phyloP scores from a whole-genome alignment of 441 rosid genomes.

The Dalechampia spathulata region DNA sequence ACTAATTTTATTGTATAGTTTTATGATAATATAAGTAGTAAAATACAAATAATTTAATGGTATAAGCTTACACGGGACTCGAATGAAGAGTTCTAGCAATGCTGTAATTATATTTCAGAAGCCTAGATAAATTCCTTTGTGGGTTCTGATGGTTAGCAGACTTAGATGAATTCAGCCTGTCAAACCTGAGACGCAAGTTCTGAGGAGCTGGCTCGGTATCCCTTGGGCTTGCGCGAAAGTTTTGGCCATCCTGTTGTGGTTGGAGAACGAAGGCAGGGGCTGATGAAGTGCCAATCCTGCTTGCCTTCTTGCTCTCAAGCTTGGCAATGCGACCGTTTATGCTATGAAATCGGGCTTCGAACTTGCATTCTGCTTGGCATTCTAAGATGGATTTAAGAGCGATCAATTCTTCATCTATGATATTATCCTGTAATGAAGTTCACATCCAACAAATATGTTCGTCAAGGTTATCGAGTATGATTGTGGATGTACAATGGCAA shows the following conservation, averaged over 20 bases:
- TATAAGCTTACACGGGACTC: too few relatives aligned
- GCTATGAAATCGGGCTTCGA: slow-evolving; percentile 22
- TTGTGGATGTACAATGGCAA: too few relatives aligned
- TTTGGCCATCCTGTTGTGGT: neutral
- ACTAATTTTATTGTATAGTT: too few relatives aligned
- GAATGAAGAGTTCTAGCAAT: too few relatives aligned
- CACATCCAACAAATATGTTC: neutral
- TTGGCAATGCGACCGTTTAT: slow-evolving; percentile 19
- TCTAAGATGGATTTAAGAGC: slow-evolving; percentile 22
- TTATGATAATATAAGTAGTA: too few relatives aligned
- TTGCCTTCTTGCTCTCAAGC: slow-evolving; percentile 17
- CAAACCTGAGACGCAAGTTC: too few relatives aligned
- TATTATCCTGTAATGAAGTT: slow-evolving; percentile 25
- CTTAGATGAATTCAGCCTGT: too few relatives aligned
- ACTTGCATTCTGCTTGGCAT: slow-evolving; percentile 28
- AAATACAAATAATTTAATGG: too few relatives aligned
- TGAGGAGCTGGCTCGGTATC: too few relatives aligned
- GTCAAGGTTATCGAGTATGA: neutral
- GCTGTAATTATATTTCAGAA: too few relatives aligned
- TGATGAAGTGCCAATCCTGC: neutral
- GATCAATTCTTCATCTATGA: slow-evolving; percentile 13
- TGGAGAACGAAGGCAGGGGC: slow-evolving; percentile 1
- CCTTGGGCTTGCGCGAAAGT: neutral
- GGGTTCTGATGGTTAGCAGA: too few relatives aligned
- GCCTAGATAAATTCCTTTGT: too few relatives aligned